Evolutionary conservation across 345 rosid species (phyloP), one percentile per base, ranked within the genome.

Genomic region (Euphorbia lathyris): DNA sequence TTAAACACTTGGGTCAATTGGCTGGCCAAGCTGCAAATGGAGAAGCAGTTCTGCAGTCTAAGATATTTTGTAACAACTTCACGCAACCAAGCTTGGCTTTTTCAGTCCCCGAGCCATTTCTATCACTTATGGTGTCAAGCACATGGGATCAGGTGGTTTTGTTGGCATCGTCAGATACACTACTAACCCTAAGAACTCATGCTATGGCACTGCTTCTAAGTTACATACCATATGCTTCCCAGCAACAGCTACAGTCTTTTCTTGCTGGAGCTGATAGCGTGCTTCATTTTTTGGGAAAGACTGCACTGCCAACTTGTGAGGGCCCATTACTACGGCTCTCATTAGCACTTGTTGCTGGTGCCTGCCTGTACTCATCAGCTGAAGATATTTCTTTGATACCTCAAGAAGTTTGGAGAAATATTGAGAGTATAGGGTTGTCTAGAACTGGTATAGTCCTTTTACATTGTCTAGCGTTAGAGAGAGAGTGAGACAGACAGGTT

Each of bases 371-470:
- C 77, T 86, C 90, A 67, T 75, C 83, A 0, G 76, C 77, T 67
- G 97, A 87, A 74, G 97, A 87, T 82, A 72, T 88, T 67, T 76
- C 86, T 60, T 75, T 88, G 81, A 82, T 88, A 76, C 89, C 93
- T 80, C 80, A 84, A 72, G 76, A 76, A 61, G 77, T 88, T 25
- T 91, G 97, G 97, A 81, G 75, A 67, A 80, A 73, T 61, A 86
- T 91, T 36, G 87, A 88, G 83, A 76, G 66, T 60, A 72, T 88
- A 67, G 87, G 78, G 14, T 79, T 75, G 42, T 81, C 86, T 45
- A 83, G 68, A 77, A 74, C 80, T 66, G 97, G 97, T 91, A 82
- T 51, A 30, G 30, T 23, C 56, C 22, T 17, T 45, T 38, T 65
- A 12, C 22, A 58, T 50, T 52, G 16, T 30, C 29, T 42, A 55